Base-by-base conservation (phyloP, 176 grass and related monocot genomes). In the Lolium multiflorum region DNA sequence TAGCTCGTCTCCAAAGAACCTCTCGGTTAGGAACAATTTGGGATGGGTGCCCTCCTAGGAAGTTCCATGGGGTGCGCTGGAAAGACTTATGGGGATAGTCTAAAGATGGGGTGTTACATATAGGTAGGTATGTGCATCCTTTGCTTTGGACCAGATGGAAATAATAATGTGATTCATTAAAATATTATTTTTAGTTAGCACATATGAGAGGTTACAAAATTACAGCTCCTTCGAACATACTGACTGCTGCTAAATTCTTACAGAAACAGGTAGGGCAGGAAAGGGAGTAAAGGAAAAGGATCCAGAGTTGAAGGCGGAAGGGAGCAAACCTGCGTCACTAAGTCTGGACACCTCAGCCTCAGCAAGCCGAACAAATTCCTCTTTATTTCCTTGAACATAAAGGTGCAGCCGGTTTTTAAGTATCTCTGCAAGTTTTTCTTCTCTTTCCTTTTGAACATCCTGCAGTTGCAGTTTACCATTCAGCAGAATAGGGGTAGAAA, bases 401-500 rank as follows among this genome's bases (percentile, higher is more conserved):
- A 67, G 75, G 82, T 96, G 79, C 31, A 99, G 82, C 8, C 90
- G 73, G 58, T 93, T 80, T 96, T 93, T 96, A 77, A 99, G 82
- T 25, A 76, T 85, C 58, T 94, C 94, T 71, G 97, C 92, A 67
- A 99, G 97, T 79, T 96, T 96, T 35, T 94, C 92, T 84, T 99
- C 94, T 85, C 97, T 89, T 70, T 99, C 97, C 82, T 94, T 94
- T 77, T 99, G 97, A 93, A 99, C 90, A 88, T 55, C 66, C 95
- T 98, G 55, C 75, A 81, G 55, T 90, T 87, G 76, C n/a, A 54
- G 61, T 71, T 55, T 20, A 43, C 11, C 13, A 31, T 62, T 84
- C 24, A 88, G 69, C 11, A 69, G n/a, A 74, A 67, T 50, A 83
- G 20, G 80, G 22, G 50, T 68, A 80, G 24, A 56, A 35, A 35